A percentile compares a stretch with the other conserved stretches of the same genome.
Conservation (phyloP, 2,329 filamentous ascomycete genomes). For the Fusarium camptoceras region DNA sequence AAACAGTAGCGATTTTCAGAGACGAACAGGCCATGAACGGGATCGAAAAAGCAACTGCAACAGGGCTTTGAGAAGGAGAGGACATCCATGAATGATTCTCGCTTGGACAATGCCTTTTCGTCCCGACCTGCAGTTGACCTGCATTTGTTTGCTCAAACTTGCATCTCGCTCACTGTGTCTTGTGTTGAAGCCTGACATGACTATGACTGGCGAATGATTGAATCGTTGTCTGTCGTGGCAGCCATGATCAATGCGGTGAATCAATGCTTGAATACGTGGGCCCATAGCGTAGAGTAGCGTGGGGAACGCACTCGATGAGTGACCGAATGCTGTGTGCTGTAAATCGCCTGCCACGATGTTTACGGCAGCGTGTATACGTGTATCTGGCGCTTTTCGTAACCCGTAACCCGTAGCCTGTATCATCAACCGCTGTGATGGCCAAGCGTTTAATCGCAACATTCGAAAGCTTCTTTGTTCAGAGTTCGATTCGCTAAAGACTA, state of each 20-base stretch:
- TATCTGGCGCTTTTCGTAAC: not conserved
- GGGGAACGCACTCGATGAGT: slow-evolving; percentile 13
- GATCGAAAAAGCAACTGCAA: not conserved
- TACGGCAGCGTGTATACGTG: not conserved
- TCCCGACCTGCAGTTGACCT: slow-evolving; percentile 5
- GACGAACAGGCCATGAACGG: not conserved
- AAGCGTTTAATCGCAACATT: slow-evolving; percentile 6
- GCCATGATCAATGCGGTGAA: slow-evolving; percentile 29
- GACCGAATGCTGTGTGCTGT: slow-evolving; percentile 13
- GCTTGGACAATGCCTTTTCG: not conserved
- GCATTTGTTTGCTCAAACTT: not conserved
- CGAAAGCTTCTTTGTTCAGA: slow-evolving; percentile 14
- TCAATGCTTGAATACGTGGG: slow-evolving; percentile 34
- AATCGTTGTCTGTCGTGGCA: slow-evolving; percentile 26
- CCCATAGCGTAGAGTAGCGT: slow-evolving; percentile 14
- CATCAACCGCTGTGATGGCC: slow-evolving; percentile 13
- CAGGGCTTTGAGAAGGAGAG: slow-evolving; percentile 7
- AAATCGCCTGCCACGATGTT: slow-evolving; percentile 4
- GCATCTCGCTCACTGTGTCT: not conserved
- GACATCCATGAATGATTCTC: not conserved
- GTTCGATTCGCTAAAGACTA: slow-evolving; percentile 27
- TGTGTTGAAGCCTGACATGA: not conserved
- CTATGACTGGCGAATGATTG: slow-evolving; percentile 11
- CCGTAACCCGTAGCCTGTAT: not conserved
- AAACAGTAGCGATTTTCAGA: not conserved